phyloP scores from a whole-genome alignment of 345 rosid genomes.

The Cardamine occulta region DNA sequence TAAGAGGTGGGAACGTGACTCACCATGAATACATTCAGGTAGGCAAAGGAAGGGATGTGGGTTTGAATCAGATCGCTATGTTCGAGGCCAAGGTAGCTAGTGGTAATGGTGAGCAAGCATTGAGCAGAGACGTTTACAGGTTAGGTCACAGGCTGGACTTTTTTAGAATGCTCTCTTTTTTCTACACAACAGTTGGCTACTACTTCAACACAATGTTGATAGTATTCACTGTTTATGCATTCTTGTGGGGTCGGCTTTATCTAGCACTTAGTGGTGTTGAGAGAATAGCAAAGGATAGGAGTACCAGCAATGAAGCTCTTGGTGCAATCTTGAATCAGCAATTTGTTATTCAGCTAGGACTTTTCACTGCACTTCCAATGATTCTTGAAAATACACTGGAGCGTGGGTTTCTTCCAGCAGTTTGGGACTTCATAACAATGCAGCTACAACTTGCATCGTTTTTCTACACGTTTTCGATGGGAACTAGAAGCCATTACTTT shows the following conservation, averaged over 20 bases:
- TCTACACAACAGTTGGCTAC: slow-evolving; percentile 92
- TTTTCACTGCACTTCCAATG: slow-evolving; percentile 98
- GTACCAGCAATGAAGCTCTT: slow-evolving; percentile 72
- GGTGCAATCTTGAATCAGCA: slow-evolving; percentile 90
- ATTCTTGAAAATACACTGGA: slow-evolving; percentile 93
- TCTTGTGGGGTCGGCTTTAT: slow-evolving; percentile 95
- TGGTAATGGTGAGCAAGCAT: slow-evolving; percentile 97
- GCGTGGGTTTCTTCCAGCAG: slow-evolving; percentile 89
- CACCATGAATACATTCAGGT: slow-evolving; percentile 98
- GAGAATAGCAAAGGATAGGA: slow-evolving; percentile 57
- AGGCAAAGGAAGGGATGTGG: slow-evolving; percentile 99
- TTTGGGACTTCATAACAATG: slow-evolving; percentile 97
- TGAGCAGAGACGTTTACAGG: slow-evolving; percentile 96
- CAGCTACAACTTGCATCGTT: slow-evolving; percentile 93
- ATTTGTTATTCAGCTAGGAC: slow-evolving; percentile 88
- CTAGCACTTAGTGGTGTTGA: slow-evolving; percentile 95
- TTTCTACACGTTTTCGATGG: slow-evolving; percentile 96
- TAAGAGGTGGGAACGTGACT: slow-evolving; percentile 96
- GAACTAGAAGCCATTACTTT: slow-evolving; percentile 94
- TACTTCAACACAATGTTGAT: slow-evolving; percentile 96
- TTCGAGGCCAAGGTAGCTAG: slow-evolving; percentile 99
- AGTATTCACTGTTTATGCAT: slow-evolving; percentile 84
- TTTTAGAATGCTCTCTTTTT: slow-evolving; percentile 95
- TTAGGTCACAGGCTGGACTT: slow-evolving; percentile 97
- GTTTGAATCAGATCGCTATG: slow-evolving; percentile 95